Base-by-base conservation (phyloP, 257 asterid genomes). In the Gentiana macrophylla region DNA sequence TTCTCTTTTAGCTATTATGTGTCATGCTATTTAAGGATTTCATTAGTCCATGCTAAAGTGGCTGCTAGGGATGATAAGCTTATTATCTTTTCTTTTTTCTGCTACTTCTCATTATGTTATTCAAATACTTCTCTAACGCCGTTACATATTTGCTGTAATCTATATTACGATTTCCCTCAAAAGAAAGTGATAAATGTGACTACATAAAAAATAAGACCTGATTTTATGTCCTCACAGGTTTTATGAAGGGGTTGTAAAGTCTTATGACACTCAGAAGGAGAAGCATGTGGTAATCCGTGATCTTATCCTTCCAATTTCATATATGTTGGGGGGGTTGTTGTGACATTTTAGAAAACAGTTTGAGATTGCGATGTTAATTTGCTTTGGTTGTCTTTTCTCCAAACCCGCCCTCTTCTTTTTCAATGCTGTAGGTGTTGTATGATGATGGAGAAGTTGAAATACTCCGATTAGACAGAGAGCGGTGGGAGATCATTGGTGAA, bases 231-330 rank as follows among this genome's bases (percentile, higher is more conserved):
- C 24, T 24, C 24, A 24, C 65, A 92, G 99, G 81, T 92, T 77
- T 67, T 92, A 92, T 50, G 94, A 81, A 82, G 99, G 99, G 60
- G 78, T 67, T 41, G 76, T 92, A 53, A 88, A 85, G 84, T 85
- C 99, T 45, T 92, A 67, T 65, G 99, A 88, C 70, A 68, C 80
- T 5, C 80, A 85, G 64, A 86, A 92, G 68, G 75, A 72, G 75
- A 88, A 86, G 65, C 95, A 92, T 5, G 99, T 86, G 94, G 97
- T 92, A 78, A 69, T 82, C 69, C 65, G 51, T 64, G 59, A 32
- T 60, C 77, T 58, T 13, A 48, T 43, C 66, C 48, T 55, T 68
- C 57, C 37, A 6, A 33, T 67, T 60, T 62, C 57, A 41, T 34
- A 48, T 24, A 24, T 24, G 24, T 24, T 24, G 24, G 1, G 24